phyloP scores from a whole-genome alignment of 805 yeast species.

The Myxozyma neotropica region DNA sequence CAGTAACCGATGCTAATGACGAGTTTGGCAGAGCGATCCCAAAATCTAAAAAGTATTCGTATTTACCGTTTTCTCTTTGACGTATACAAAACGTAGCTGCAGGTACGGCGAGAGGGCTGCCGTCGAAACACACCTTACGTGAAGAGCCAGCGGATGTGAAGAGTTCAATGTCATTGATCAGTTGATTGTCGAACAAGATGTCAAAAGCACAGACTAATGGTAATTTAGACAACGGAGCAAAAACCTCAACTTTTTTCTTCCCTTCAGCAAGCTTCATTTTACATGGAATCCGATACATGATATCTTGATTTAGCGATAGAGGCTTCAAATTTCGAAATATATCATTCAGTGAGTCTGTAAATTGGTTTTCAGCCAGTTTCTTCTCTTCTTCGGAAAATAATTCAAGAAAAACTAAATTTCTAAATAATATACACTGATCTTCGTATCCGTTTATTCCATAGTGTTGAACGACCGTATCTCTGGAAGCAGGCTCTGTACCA shows the following conservation, averaged over 20 bases:
- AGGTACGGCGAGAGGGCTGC: constrained; percentile 20
- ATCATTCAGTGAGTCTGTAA: neutral
- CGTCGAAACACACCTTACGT: constrained; percentile 8
- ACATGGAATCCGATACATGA: constrained; percentile 11
- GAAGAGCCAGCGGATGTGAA: constrained; percentile 2
- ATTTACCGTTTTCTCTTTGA: too few relatives aligned
- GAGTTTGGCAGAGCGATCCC: constrained; percentile 21
- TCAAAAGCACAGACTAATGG: constrained; percentile 4
- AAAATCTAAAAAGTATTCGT: constrained; percentile 19
- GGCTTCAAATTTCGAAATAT: neutral
- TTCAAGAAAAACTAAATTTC: constrained; percentile 3
- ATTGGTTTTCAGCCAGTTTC: neutral
- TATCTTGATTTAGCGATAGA: neutral
- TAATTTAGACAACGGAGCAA: neutral
- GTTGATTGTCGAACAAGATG: constrained; percentile 1
- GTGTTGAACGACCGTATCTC: neutral
- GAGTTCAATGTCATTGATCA: constrained; percentile 11
- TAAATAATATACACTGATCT: constrained; percentile 14
- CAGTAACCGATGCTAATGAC: constrained; percentile 15
- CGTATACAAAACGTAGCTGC: constrained; percentile 12
- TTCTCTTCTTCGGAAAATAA: neutral
- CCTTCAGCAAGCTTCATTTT: constrained; percentile 5
- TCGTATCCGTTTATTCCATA: constrained; percentile 18
- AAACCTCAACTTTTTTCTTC: constrained; percentile 7
- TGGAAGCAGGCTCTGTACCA: neutral